phyloP scores from a whole-genome alignment of 1,284 basidiomycete genomes.

The Apiotrichum brassicae region DNA sequence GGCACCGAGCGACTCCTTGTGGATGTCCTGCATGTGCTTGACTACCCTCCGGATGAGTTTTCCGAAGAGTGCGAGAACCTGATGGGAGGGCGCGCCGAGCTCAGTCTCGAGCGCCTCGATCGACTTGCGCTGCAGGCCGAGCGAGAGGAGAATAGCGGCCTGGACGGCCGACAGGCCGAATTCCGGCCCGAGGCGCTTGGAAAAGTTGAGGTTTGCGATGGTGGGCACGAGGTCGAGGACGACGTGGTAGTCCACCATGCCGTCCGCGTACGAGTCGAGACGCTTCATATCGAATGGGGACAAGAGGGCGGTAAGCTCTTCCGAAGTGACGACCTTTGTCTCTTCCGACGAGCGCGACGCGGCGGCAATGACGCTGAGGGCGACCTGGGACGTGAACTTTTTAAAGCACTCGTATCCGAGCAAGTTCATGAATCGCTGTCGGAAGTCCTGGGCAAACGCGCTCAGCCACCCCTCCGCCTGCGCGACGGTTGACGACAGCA shows the following conservation, averaged over 20 bases:
- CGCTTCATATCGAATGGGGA: slow-evolving; percentile 95
- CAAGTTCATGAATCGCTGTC: slow-evolving; percentile 79
- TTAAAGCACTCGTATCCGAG: slow-evolving; percentile 85
- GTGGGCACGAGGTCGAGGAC: slow-evolving; percentile 85
- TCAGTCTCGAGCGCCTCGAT: slow-evolving; percentile 89
- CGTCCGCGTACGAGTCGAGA: slow-evolving; percentile 90
- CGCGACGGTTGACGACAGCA: slow-evolving; percentile 55
- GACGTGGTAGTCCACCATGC: slow-evolving; percentile 93
- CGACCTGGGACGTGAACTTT: slow-evolving; percentile 80
- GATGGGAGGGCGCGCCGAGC: slow-evolving; percentile 60
- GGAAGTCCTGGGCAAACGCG: slow-evolving; percentile 90
- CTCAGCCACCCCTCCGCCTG: slow-evolving; percentile 67
- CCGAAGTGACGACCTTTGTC: slow-evolving; percentile 49
- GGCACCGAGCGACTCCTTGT: slow-evolving; percentile 66
- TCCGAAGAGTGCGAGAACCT: slow-evolving; percentile 82
- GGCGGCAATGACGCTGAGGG: slow-evolving; percentile 82
- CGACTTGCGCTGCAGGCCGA: slow-evolving; percentile 86
- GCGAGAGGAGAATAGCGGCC: slow-evolving; percentile 76
- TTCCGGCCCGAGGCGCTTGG: slow-evolving; percentile 57
- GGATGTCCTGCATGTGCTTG: slow-evolving; percentile 70
- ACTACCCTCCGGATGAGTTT: slow-evolving; percentile 84
- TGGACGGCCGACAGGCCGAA: slow-evolving; percentile 74
- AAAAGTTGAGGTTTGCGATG: slow-evolving; percentile 76
- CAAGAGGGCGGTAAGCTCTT: slow-evolving; percentile 67
- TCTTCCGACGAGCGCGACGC: slow-evolving; percentile 51